Base-by-base conservation (phyloP, 208 protist genomes). In the Wallacemonas collosoma region DNA sequence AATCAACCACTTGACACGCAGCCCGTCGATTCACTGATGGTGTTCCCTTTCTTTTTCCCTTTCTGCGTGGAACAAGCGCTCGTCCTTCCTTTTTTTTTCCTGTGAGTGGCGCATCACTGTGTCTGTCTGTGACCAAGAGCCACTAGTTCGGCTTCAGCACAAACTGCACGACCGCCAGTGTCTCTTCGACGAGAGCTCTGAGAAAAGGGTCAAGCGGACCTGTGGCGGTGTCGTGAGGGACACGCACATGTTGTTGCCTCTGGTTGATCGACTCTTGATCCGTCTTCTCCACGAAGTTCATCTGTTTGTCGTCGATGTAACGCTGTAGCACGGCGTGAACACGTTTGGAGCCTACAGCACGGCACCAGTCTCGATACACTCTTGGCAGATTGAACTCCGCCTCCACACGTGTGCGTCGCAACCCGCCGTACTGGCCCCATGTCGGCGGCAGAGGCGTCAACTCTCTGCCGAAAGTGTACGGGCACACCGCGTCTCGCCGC, bases 81-180 rank as follows among this genome's bases (percentile, higher is more conserved):
- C 0, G 26, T 26, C 26, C 26, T 26, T 26, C 26, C 26, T 26
- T 26, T 26, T 26, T 26, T 26, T 26, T 26, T 50, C 51, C 44
- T 64, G 40, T 43, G 7, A n/a, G 9, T 26, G 26, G 26, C 26
- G 26, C 26, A 26, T 26, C 26, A 26, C 26, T 54, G 43, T 80
- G 7, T 62, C 38, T 15, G 35, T 41, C 12, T 54, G 15, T 14
- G 63, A 68, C 39, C 26, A 26, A 26, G 26, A 26, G 26, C 26
- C 26, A 26, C 26, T 26, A 26, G 26, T 26, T 26, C 0, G 69
- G 50, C 44, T 60, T 69, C 0, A 44, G 57, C 17, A 92, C 15
- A 57, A 89, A 88, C 74, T 94, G 87, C 68, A 88, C 51, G 7
- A 91, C 11, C 11, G 80, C 57, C 68, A 92, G 73, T 8, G 80